phyloP scores from a whole-genome alignment of 768 basidiomycete species.

The Boletus pseudo-olivaceus region DNA sequence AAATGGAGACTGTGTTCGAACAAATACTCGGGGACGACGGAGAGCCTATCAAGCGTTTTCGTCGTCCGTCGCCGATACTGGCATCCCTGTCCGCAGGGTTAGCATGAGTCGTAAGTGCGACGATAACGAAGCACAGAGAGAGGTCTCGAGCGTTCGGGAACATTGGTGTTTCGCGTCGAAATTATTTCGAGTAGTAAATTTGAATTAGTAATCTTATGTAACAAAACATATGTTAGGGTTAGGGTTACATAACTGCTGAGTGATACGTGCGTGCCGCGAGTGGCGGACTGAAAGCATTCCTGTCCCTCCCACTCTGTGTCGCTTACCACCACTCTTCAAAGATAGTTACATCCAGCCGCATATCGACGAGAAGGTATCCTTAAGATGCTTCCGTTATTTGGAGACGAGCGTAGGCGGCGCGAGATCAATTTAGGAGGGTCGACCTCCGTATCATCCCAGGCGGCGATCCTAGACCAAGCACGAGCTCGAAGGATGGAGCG shows the following conservation, averaged over 20 bases:
- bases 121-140: too few relatives aligned
- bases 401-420: constrained; percentile 48
- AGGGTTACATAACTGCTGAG: neutral
- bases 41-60: too few relatives aligned
- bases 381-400: constrained; percentile 45
- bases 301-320: neutral
- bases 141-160: too few relatives aligned
- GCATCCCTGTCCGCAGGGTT: too few relatives aligned
- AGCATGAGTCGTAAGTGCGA: too few relatives aligned
- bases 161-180: too few relatives aligned
- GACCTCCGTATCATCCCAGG: constrained; percentile 46
- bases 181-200: too few relatives aligned
- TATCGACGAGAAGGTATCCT: neutral
- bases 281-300: neutral
- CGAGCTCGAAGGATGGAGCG: constrained; percentile 59
- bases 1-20: too few relatives aligned
- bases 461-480: constrained; percentile 59
- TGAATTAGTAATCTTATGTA: neutral
- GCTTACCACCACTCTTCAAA: neutral
- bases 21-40: too few relatives aligned
- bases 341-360: neutral
- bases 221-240: neutral
- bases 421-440: constrained; percentile 77
- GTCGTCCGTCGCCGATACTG: too few relatives aligned
- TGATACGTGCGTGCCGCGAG: neutral